Percentiles rank a stretch among this genome's conserved stretches.
Evolutionary conservation across 768 basidiomycete genomes (phyloP).

Genomic region (Russula compacta): DNA sequence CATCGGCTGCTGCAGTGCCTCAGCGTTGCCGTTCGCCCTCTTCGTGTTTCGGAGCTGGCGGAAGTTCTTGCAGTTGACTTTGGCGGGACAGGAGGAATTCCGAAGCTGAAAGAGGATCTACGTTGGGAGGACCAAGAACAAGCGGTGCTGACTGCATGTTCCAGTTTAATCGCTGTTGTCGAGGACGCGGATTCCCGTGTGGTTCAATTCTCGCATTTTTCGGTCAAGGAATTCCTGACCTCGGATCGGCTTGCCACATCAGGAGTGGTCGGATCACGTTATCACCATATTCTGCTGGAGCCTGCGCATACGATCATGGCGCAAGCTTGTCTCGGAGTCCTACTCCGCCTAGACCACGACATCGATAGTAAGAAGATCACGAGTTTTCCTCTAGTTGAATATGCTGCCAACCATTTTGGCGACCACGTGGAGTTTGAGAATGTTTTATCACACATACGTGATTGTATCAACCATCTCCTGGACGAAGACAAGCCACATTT

Average conservation of each 20-base stretch:
- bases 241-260: too few relatives aligned
- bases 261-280: too few relatives aligned
- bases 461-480: neutral
- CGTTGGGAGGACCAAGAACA: neutral
- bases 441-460: neutral
- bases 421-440: neutral
- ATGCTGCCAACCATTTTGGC: neutral
- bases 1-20: neutral
- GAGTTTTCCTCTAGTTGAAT: neutral
- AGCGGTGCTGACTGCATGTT: too few relatives aligned
- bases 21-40: too few relatives aligned
- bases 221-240: too few relatives aligned
- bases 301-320: neutral
- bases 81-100: neutral
- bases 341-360: too few relatives aligned
- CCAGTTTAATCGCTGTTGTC: too few relatives aligned
- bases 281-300: too few relatives aligned
- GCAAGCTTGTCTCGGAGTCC: too few relatives aligned
- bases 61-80: neutral
- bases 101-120: neutral
- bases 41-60: too few relatives aligned
- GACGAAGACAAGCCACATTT: neutral
- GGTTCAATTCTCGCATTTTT: too few relatives aligned
- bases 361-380: neutral
- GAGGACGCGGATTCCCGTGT: too few relatives aligned